Evolutionary conservation across 495 filamentous ascomycete genomes (phyloP).

Genomic region (Aspergillus campestris): DNA sequence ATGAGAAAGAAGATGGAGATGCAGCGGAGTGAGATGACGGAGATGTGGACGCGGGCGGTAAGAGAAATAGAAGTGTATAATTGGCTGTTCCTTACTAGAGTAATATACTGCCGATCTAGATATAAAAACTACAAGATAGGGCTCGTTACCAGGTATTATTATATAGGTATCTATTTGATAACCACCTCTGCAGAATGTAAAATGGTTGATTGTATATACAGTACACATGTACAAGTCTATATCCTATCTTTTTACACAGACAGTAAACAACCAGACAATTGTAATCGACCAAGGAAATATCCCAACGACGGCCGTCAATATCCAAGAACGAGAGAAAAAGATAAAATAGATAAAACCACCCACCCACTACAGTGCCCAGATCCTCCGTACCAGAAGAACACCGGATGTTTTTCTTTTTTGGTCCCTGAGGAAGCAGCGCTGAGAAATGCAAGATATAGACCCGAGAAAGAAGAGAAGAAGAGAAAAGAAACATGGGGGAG

Average conservation of each 20-base stretch:
- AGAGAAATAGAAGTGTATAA: too few species aligned
- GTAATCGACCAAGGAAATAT: neutral
- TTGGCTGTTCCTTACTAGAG: too few species aligned
- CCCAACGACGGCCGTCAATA: neutral
- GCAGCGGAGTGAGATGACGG: too few species aligned
- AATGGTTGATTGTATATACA: neutral
- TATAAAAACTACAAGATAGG: too few species aligned
- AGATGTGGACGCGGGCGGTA: too few species aligned
- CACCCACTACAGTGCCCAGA: slow-evolving; percentile 14
- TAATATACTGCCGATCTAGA: too few species aligned
- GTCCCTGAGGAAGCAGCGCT: slow-evolving; percentile 21
- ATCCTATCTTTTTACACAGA: too few species aligned
- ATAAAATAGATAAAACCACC: slow-evolving; percentile 5
- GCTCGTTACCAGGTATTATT: too few species aligned
- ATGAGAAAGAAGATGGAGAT: too few species aligned
- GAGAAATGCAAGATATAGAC: slow-evolving; percentile 34
- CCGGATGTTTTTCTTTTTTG: slow-evolving; percentile 12
- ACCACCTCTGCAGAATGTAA: too few species aligned
- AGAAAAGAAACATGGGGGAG: neutral
- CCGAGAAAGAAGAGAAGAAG: slow-evolving; percentile 4
- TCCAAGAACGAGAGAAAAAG: neutral
- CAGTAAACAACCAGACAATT: too few species aligned
- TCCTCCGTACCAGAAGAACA: slow-evolving; percentile 15
- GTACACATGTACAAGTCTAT: neutral
- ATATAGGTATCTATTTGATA: too few species aligned